Base-by-base conservation (phyloP, 805 yeast species). In the Starmerella sp. region DNA sequence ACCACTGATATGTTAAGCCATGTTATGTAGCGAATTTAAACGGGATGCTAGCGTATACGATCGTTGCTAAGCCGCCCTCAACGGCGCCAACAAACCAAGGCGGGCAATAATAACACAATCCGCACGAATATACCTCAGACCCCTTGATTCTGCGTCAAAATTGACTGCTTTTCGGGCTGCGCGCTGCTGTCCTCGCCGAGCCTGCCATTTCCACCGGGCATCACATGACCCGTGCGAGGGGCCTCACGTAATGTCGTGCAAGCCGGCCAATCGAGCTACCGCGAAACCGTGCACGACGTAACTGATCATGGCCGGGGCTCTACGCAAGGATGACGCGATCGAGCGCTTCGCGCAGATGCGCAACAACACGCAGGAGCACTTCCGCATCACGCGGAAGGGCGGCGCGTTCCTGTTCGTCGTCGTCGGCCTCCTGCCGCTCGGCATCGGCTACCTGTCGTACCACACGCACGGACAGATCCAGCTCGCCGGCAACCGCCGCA, bases 331-430 rank as follows among this genome's bases (percentile, higher is more conserved):
- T 46, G 62, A 64, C 49, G 70, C 68, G 43, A 66, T 67, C 53
- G 71, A 67, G 65, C 62, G 61, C 63, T 67, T 64, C 59, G 65
- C 63, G 60, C 65, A 62, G 51, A 65, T 66, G 69, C 65, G 69
- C 53, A 65, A 57, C 39, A 63, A 63, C 57, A 54, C 63, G 43
- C 61, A 60, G 43, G 59, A 65, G 54, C 46, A 62, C 60, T 67
- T 67, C 62, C 60, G 64, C 51, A 49, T 66, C 60, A 67, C 58
- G 55, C 54, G 58, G 35, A 58, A 60, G 50, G 59, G 63, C 54
- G 68, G 67, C 51, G 61, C 64, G 31, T 65, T 68, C 57, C 64
- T 67, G 54, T 48, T 66, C 44, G 56, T 60, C 31, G 59, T 63
- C 34, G 60, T 67, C 31, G 71, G 67, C 31, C 53, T 65, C 51